Base-by-base conservation (phyloP, 257 asterid species). In the Solanum etuberosum region DNA sequence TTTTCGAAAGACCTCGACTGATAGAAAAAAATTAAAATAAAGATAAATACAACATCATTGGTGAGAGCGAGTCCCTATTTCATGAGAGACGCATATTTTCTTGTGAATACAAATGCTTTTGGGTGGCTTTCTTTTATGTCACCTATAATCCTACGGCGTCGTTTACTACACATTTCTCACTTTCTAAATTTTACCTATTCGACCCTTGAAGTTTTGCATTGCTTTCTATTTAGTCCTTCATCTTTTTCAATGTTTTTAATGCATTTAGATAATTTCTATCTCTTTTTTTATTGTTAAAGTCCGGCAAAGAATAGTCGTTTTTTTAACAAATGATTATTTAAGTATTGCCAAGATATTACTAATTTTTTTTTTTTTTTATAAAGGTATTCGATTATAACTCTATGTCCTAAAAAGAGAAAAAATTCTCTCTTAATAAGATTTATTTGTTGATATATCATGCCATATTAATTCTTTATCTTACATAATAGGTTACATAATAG, bases 81-180 rank as follows among this genome's bases (percentile, higher is more conserved):
- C 86, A 84, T 59, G 74, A 29, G 84, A 81, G 68, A 86, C 93
- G 91, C 93, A 74, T 85, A 87, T 86, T 59, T 57, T 86, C 89
- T 82, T 86, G 98, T 92, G 98, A 92, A 89, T 91, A 87, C 87
- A 81, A 89, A 84, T 72, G 90, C 91, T 84, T 89, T 81, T 81
- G 91, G 87, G 96, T 93, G 95, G 86, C 94, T 85, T 42, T 73
- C 43, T 61, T 11, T 77, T 48, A 76, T 37, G 89, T 90, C 95
- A 91, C 88, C 86, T 87, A 84, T 21, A 15, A 72, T 14, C 9
- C 3, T 34, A 89, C 89, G 88, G 12, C 37, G 71, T 29, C 90
- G 86, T 85, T 38, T 46, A 18, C 10, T 48, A 48, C 9, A 20
- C 38, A 48, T 29, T 81, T 9, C 11, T 29, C 63, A 81, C 21